Evolutionary conservation across 257 asterid species (phyloP).

Genomic region (Ilex asprella): DNA sequence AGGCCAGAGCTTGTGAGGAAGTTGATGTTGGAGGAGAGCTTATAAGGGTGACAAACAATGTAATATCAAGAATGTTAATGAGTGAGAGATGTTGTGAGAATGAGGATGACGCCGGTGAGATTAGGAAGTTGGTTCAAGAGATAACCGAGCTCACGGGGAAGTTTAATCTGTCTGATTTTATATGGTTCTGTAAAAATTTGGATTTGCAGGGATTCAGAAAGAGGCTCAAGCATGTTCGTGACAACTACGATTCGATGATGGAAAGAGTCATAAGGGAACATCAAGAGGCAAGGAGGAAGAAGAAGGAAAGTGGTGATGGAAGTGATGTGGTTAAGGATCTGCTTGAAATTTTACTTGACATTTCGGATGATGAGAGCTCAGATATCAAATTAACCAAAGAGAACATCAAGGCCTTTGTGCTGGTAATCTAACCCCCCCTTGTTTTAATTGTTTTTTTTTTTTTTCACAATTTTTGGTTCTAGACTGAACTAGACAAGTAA

Average conservation of each 20-base stretch:
- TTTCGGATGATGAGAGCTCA: conserved; percentile 43
- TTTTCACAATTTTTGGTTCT: too few species aligned
- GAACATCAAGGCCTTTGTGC: conserved; percentile 62
- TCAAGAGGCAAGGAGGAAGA: conserved; percentile 23
- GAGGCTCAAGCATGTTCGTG: conserved; percentile 35
- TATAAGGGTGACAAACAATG: conserved; percentile 40
- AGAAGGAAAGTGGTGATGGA: conserved; percentile 6
- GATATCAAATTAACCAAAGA: conserved; percentile 44
- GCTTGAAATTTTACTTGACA: conserved; percentile 58
- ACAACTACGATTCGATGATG: conserved; percentile 54
- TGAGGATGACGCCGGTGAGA: conserved; percentile 39
- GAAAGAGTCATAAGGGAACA: conserved; percentile 60
- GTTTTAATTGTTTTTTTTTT: too few species aligned
- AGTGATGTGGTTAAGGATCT: conserved; percentile 35
- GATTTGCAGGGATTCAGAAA: conserved; percentile 62
- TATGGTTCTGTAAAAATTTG: conserved; percentile 64
- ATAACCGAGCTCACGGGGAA: conserved; percentile 46
- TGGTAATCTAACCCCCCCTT: conserved; percentile 31
- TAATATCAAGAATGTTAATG: conserved; percentile 64
- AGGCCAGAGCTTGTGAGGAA: conserved; percentile 25
- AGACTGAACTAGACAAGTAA: too few species aligned
- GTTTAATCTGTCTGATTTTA: conserved; percentile 51
- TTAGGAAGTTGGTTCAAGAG: conserved; percentile 50
- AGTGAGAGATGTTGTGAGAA: conserved; percentile 48
- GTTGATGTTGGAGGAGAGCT: conserved; percentile 59